Conservation (phyloP, 2,329 filamentous ascomycete species). For the Phyllosticta capitalensis region DNA sequence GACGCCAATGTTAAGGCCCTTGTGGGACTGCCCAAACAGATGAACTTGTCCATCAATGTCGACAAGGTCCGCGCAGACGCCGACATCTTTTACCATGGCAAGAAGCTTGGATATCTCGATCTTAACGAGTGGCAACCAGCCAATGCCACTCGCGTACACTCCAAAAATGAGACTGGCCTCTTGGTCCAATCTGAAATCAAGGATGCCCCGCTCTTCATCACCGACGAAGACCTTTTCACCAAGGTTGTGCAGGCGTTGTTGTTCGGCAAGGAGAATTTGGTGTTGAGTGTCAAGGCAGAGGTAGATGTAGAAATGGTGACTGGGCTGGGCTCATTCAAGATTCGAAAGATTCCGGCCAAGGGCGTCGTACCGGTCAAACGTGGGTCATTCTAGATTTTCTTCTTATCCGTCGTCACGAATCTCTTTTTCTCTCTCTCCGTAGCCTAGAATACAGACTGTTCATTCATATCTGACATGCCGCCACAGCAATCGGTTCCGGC, state of each 20-base stretch:
- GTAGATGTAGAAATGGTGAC: constrained; percentile 80
- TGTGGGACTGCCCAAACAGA: constrained; percentile 69
- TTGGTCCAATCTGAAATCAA: constrained; percentile 67
- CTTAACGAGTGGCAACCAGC: constrained; percentile 75
- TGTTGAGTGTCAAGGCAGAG: constrained; percentile 63
- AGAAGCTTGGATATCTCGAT: constrained; percentile 73
- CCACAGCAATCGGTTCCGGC: constrained; percentile 24
- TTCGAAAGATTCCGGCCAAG: constrained; percentile 74
- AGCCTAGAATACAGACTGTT: constrained; percentile 17
- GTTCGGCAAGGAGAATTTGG: constrained; percentile 61
- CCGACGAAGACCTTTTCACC: constrained; percentile 67
- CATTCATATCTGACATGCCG: constrained; percentile 16
- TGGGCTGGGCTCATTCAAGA: constrained; percentile 66
- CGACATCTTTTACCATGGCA: constrained; percentile 67
- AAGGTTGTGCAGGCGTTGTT: constrained; percentile 72
- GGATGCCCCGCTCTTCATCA: constrained; percentile 73
- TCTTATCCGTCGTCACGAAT: constrained; percentile 27
- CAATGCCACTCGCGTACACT: constrained; percentile 62
- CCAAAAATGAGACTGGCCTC: constrained; percentile 52
- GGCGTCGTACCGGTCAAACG: constrained; percentile 86
- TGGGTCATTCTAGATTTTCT: constrained; percentile 56
- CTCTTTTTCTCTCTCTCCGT: not conserved
- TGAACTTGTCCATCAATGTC: constrained; percentile 78
- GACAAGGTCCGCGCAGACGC: constrained; percentile 65
- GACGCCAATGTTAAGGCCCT: constrained; percentile 76